phyloP scores from a whole-genome alignment of 345 rosid genomes.

The Sisymbrium irio region DNA sequence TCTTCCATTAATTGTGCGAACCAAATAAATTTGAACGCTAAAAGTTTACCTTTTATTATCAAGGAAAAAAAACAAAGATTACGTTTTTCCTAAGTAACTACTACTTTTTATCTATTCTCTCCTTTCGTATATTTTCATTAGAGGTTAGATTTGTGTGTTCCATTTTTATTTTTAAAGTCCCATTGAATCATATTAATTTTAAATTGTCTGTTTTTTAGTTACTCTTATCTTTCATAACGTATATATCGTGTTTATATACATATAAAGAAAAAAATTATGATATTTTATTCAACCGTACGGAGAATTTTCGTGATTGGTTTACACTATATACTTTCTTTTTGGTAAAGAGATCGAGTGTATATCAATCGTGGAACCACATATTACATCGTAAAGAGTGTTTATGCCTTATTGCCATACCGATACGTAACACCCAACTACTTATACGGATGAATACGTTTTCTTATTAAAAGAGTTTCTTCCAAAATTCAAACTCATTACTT shows the following conservation, averaged over 20 bases:
- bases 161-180: not conserved
- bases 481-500: conserved; percentile 14
- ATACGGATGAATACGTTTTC: conserved; percentile 23
- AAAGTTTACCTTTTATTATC: not conserved
- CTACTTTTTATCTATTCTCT: not conserved
- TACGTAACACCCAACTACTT: conserved; percentile 30
- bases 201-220: too few species aligned
- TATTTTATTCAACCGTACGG: not conserved
- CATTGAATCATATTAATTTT: too few species aligned
- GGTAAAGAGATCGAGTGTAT: not conserved
- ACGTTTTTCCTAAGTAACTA: not conserved
- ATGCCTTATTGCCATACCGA: conserved; percentile 5
- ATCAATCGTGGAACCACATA: conserved; percentile 2
- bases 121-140: not conserved
- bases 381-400: conserved; percentile 15
- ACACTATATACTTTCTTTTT: not conserved
- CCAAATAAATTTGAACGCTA: not conserved
- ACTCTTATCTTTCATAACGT: not conserved
- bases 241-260: too few species aligned
- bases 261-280: too few species aligned
- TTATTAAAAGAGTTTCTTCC: conserved; percentile 17
- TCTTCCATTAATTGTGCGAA: not conserved
- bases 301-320: not conserved
- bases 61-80: not conserved
- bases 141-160: not conserved